Base-by-base conservation (phyloP, 225 moss, liverwort and hornwort genomes). In the Pseudoscleropodium purum region DNA sequence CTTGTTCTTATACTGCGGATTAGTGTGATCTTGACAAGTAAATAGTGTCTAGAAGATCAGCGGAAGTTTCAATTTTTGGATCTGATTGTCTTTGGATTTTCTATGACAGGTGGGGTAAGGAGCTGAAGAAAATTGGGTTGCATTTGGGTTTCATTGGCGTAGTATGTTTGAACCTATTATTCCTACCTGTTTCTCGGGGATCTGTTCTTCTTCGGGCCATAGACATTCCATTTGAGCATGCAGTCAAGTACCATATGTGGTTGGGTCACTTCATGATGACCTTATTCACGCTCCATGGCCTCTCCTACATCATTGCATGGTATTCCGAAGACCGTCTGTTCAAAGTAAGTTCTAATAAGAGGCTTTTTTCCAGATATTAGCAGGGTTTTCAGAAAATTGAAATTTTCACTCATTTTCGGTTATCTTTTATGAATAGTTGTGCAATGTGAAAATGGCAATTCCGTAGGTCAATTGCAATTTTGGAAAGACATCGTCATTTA, bases 181-280 rank as follows among this genome's bases (percentile, higher is more conserved):
- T 98, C 80, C 75, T 98, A 79, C 98, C 98, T 83, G 96, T 98
- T 80, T 94, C 98, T 84, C 95, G 98, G 85, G 98, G 98, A 77
- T 98, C 98, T 88, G 94, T 95, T 88, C 87, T 98, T 31, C 92
- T 97, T 72, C 95, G 97, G 82, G 93, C 92, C 74, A 70, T 96
- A n/a, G 97, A 95, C 91, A 93, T 97, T 74, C 95, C 98, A 79
- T 97, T 98, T 90, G 98, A 98, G 92, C 97, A 97, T 91, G 97
- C 98, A 88, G 91, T 94, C 83, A 97, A 96, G 90, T 98, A 98
- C 84, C 98, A 98, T 88, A 92, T 94, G 73, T 98, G 97, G 96
- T 91, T 98, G 84, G 98, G 97, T 59, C 94, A 98, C 86, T 97
- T 97, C 90, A 95, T 96, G 90, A 95, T 98, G 98, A 84, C 87